Base-by-base conservation (phyloP, 2,329 filamentous ascomycete genomes). In the Penicillium sp. region DNA sequence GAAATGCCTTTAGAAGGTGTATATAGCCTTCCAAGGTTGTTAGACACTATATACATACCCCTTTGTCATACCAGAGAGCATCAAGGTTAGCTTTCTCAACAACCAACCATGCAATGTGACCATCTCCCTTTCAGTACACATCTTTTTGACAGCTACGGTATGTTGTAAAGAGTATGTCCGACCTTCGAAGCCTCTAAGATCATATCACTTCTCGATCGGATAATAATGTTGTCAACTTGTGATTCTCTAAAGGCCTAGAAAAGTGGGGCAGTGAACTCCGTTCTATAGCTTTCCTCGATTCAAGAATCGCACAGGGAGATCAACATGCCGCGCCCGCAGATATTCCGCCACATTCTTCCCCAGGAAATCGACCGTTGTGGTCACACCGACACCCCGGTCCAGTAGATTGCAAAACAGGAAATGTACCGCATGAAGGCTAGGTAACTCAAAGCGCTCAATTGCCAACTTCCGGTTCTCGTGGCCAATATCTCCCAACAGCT, bases 381-480 rank as follows among this genome's bases (percentile, higher is more conserved):
- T 75, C 25, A 69, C 68, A 5, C 68, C 70, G 3, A 74, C 73
- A 3, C 75, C 75, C 5, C 74, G 66, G 55, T 76, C 73, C 31
- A 77, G 55, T 31, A 74, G 57, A 57, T 75, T 74, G n/a, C 71
- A 63, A 53, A 76, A 74, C 25, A 76, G 55, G 61, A 76, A 76
- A 64, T 76, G 75, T 39, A 77, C 75, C 0, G 66, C 75, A 36
- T 69, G 63, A 27, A 79, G 69, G 42, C 76, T 73, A 6, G 78
- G 74, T 25, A 82, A 68, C 67, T 82, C 80, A 31, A 80, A 79
- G 0, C 79, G 71, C 48, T 81, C 79, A 39, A 82, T 73, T 10
- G 53, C 54, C 10, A 67, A 43, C 7, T 55, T 48, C 1, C 53
- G 36, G 25, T 57, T 58, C 9, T 38, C 39, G 7, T 42, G 54